Percentiles rank a stretch among this genome's conserved stretches.
Conservation (phyloP, 306 rosid genomes). For the Hylodesmum podocarpum region DNA sequence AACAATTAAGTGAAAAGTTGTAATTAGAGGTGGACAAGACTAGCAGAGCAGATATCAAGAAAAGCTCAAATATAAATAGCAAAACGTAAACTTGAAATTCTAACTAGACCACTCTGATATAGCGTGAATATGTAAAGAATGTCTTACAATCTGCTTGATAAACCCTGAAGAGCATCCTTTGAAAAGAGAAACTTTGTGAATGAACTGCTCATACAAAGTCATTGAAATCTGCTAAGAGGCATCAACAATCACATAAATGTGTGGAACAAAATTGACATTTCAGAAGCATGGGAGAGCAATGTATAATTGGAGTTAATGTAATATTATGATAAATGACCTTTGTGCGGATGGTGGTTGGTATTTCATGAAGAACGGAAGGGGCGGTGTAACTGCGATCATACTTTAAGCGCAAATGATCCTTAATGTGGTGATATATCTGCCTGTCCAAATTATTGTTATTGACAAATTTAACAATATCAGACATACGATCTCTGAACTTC, state of each 20-base stretch:
- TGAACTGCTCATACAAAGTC: constrained; percentile 49
- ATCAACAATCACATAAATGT: constrained; percentile 3
- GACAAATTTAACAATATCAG: constrained; percentile 54
- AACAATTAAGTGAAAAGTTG: background rate
- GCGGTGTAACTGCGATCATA: constrained; percentile 47
- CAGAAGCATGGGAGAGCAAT: too few relatives aligned
- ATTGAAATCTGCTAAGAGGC: constrained; percentile 48
- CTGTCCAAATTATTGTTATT: constrained; percentile 48
- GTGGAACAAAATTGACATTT: background rate
- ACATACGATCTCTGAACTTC: constrained; percentile 61
- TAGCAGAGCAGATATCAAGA: background rate
- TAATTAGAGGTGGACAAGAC: background rate
- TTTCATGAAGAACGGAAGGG: constrained; percentile 49
- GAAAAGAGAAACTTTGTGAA: constrained; percentile 52
- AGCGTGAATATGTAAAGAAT: background rate
- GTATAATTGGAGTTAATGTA: too few relatives aligned
- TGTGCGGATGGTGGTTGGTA: constrained; percentile 54
- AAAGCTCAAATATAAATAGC: background rate
- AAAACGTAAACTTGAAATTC: background rate
- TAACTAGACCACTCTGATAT: background rate
- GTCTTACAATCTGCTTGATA: constrained; percentile 64
- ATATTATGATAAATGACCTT: too few relatives aligned
- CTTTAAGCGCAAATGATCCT: constrained; percentile 54
- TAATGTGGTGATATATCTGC: constrained; percentile 31
- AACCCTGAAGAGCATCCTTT: constrained; percentile 60